These are phyloP conservation scores for Aphanoascus verrucosus DNA, from an alignment of 2,329 filamentous ascomycete species.

Conservation along the genomic window DNA sequence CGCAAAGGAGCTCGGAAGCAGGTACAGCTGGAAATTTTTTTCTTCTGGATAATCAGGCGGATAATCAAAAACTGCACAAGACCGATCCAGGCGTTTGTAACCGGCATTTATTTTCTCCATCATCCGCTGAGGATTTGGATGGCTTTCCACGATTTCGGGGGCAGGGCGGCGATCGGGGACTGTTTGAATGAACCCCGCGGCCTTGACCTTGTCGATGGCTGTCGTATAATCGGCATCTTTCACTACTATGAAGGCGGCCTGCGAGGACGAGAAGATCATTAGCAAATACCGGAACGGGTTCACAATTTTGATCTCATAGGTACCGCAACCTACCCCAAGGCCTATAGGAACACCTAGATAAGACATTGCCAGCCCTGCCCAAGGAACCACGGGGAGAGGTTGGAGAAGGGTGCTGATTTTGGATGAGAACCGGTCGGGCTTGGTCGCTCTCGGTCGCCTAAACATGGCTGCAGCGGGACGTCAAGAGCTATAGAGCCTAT, in stretches of 20 bases:
- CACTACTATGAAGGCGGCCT: slow-evolving; percentile 19
- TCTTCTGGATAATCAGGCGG: slow-evolving; percentile 14
- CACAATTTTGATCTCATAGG: background rate
- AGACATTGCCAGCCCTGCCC: slow-evolving; percentile 18
- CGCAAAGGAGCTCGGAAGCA: slow-evolving; percentile 17
- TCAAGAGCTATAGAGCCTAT: background rate
- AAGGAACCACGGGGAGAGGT: slow-evolving; percentile 19
- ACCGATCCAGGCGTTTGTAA: slow-evolving; percentile 19
- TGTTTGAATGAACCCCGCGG: slow-evolving; percentile 18
- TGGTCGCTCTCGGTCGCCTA: slow-evolving; percentile 19
- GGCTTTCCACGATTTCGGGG: slow-evolving; percentile 9
- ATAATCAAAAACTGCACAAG: slow-evolving; percentile 20
- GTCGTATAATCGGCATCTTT: slow-evolving; percentile 18
- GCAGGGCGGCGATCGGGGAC: slow-evolving; percentile 18
- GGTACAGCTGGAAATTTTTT: slow-evolving; percentile 10
- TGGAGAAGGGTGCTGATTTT: slow-evolving; percentile 18
- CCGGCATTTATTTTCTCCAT: slow-evolving; percentile 20
- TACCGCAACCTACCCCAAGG: slow-evolving; percentile 12
- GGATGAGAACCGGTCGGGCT: slow-evolving; percentile 18
- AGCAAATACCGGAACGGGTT: background rate
- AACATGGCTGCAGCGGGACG: slow-evolving; percentile 8
- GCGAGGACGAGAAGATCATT: background rate
- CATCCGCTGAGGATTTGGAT: slow-evolving; percentile 11
- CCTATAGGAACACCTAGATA: slow-evolving; percentile 20
- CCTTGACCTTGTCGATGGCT: slow-evolving; percentile 18